These are phyloP conservation scores for Moesziomyces antarcticus DNA, from an alignment of 1,284 basidiomycete genomes.

Conservation along the genomic window DNA sequence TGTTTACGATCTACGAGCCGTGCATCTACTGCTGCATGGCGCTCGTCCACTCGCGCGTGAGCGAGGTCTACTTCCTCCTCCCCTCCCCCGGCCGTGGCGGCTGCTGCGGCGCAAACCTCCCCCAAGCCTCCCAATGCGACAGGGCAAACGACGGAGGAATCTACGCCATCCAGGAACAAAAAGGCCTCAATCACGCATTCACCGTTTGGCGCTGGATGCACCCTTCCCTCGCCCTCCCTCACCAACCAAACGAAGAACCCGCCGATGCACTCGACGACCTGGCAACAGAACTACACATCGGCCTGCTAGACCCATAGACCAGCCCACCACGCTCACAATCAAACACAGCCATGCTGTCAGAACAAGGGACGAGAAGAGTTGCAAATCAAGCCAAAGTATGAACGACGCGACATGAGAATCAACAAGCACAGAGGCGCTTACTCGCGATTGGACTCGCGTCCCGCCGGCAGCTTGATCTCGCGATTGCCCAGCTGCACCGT, in stretches of 20 bases:
- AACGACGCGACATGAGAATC: not conserved
- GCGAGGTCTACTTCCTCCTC: conserved; percentile 56
- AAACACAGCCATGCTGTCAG: not conserved
- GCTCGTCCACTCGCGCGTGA: conserved; percentile 62
- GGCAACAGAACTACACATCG: conserved; percentile 26
- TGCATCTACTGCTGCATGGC: conserved; percentile 66
- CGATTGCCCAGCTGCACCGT: conserved; percentile 19
- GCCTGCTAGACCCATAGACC: conserved; percentile 30
- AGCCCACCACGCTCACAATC: not conserved
- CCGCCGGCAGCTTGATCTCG: conserved; percentile 21
- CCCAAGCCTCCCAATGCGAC: conserved; percentile 12
- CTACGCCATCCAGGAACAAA: conserved; percentile 69
- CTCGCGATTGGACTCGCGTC: not conserved
- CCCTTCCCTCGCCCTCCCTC: not conserved
- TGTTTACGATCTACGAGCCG: conserved; percentile 65
- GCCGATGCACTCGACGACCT: conserved; percentile 8
- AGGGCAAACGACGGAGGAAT: conserved; percentile 57
- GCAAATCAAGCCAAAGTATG: not conserved
- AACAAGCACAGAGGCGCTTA: not conserved
- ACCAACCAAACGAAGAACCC: not conserved
- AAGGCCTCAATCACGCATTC: conserved; percentile 68
- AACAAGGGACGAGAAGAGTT: not conserved
- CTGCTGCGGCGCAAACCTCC: conserved; percentile 53
- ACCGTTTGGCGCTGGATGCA: conserved; percentile 68
- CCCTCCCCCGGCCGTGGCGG: conserved; percentile 56